Conservation (phyloP, 2,329 filamentous ascomycete genomes). For the Davidsoniella neocaledoniae region DNA sequence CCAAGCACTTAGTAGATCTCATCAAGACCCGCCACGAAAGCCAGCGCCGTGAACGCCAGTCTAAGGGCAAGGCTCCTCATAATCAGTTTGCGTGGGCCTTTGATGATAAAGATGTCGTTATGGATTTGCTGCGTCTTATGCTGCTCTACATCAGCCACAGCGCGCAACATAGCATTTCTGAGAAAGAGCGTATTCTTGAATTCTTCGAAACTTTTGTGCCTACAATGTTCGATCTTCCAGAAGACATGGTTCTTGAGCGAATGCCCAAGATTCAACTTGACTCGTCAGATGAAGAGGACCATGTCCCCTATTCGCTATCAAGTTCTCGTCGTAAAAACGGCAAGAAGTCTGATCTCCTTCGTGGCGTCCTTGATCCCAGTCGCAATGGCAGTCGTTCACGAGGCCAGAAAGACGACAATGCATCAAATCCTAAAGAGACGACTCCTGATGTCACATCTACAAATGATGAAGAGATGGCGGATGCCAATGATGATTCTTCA, state of each 20-base stretch:
- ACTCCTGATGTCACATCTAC: slow-evolving; percentile 70
- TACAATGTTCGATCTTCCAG: slow-evolving; percentile 58
- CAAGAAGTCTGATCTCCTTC: slow-evolving; percentile 66
- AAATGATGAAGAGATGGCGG: slow-evolving; percentile 58
- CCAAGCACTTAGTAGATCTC: slow-evolving; percentile 76
- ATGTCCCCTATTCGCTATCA: slow-evolving; percentile 52
- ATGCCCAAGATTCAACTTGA: slow-evolving; percentile 53
- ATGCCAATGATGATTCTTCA: slow-evolving; percentile 38
- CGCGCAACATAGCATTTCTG: slow-evolving; percentile 51
- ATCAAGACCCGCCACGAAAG: slow-evolving; percentile 90
- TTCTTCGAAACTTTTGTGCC: slow-evolving; percentile 66
- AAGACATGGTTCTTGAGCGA: slow-evolving; percentile 49
- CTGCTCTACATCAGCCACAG: slow-evolving; percentile 50
- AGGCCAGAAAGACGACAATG: slow-evolving; percentile 62
- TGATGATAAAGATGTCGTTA: slow-evolving; percentile 49
- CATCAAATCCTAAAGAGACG: slow-evolving; percentile 71
- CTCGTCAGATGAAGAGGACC: slow-evolving; percentile 59
- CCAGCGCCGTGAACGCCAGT: slow-evolving; percentile 54
- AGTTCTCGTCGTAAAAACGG: slow-evolving; percentile 49
- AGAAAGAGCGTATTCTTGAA: slow-evolving; percentile 56
- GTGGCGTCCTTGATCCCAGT: slow-evolving; percentile 67
- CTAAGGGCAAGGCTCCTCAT: slow-evolving; percentile 42
- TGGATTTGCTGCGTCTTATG: slow-evolving; percentile 45
- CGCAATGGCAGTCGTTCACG: slow-evolving; percentile 55
- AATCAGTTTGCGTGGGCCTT: slow-evolving; percentile 67